Evolutionary conservation across 768 basidiomycete species (phyloP), one percentile per base, ranked within the genome.

Genomic region (Austroboletus festivus): DNA sequence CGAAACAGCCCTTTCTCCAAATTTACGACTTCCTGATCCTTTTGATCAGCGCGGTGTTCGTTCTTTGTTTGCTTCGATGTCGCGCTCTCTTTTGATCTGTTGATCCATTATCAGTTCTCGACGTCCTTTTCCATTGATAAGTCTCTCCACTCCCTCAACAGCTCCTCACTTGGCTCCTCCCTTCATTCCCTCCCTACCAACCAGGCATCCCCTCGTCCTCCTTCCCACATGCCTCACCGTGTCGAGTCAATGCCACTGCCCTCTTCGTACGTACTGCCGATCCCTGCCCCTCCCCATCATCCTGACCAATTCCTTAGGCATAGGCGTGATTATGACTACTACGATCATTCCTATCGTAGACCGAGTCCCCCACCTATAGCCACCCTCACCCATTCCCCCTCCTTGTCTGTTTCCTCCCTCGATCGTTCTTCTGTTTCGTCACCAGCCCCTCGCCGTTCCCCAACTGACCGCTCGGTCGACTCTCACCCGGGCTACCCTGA

Each of bases 381-480:
- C 10, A 73, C 74, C 38, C 71, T 73, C 51, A 68, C 80, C 21
- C 78, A 80, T 59, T 85, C 84, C 0, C 82, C 84, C 34, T 78
- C 82, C 6, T 69, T 79, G 30, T 82, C 80, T 10, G 73, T 77
- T 30, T 79, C 80, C 38, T 81, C 81, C 0, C 69, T 78, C 30
- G 82, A 83, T 70, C 77, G 80, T 58, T 78, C 79, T 38, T 76
- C 79, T 28, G 75, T 79, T 38, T 75, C 75, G n/a, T 80, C 82
- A 1, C 81, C 85, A 7, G 79, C 80, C 52, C 59, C 76, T 46
- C 71, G 78, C 57, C 67, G 73, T 52, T 69, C 71, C 3, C 52
- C 68, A 62, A 44, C 71, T 62, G 51, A 68, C 61, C 62, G 54
- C 50, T 57, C 67, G 35, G 46, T 59, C 37, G 63, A 59, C 53